Evolutionary conservation across 352 stramenopile genomes (phyloP).

Genomic region (Phytophthora cactorum): DNA sequence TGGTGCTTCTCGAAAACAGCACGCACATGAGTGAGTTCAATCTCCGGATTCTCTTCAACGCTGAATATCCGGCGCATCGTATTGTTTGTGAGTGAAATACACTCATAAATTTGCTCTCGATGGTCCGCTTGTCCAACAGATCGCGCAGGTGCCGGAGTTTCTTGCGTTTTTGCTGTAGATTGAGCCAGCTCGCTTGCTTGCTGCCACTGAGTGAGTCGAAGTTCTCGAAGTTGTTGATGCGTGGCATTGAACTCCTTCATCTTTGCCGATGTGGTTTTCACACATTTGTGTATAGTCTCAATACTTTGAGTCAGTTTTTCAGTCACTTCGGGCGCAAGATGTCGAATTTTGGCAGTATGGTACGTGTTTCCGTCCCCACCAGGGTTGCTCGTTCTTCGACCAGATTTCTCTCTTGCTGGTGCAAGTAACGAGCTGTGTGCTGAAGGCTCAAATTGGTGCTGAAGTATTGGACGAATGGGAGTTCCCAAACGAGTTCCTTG

Average conservation of each 20-base stretch:
- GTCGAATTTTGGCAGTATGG: constrained; percentile 45
- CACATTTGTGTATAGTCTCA: constrained; percentile 37
- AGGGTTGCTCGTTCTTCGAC: constrained; percentile 18
- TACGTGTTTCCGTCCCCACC: constrained; percentile 45
- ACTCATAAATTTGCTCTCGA: constrained; percentile 64
- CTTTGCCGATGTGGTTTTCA: constrained; percentile 38
- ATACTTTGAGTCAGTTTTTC: constrained; percentile 44
- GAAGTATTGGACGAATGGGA: constrained; percentile 42
- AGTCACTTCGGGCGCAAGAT: constrained; percentile 37
- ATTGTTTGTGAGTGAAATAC: constrained; percentile 60
- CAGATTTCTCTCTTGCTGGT: constrained; percentile 26
- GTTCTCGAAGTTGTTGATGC: constrained; percentile 38
- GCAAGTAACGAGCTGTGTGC: constrained; percentile 45
- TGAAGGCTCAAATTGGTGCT: constrained; percentile 51
- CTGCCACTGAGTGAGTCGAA: constrained; percentile 60
- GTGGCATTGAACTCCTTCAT: constrained; percentile 42
- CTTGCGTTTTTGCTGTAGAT: constrained; percentile 23
- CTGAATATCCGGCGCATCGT: constrained; percentile 65
- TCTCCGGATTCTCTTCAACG: constrained; percentile 54
- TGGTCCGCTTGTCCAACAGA: constrained; percentile 29
- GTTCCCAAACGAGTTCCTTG: background rate
- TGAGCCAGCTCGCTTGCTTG: constrained; percentile 58
- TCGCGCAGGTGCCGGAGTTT: background rate
- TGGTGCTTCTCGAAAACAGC: constrained; percentile 61
- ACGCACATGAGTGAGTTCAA: constrained; percentile 54